phyloP scores from a whole-genome alignment of 176 grass and related monocot species.

The Aegilops tauschii region DNA sequence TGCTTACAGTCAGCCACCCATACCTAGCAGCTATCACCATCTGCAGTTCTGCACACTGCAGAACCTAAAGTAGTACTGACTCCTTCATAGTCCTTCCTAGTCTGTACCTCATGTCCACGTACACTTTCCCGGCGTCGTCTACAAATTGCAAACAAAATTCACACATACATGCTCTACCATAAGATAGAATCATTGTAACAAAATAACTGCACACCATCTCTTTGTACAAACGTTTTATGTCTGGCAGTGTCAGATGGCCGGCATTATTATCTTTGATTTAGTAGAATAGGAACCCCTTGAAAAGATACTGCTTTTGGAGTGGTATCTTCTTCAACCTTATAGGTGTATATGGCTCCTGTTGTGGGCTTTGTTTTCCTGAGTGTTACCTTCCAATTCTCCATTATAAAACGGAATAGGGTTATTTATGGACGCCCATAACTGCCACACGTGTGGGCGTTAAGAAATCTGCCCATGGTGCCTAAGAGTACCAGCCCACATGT shows the following conservation, averaged over 20 bases:
- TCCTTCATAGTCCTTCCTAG: conserved; percentile 52
- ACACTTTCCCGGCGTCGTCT: conserved; percentile 67
- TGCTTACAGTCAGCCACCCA: no score
- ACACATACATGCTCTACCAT: neutral
- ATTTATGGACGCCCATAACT: no score
- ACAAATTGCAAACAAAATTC: conserved; percentile 42
- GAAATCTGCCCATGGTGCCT: no score
- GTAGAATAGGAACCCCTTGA: conserved; percentile 66
- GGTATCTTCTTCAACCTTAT: conserved; percentile 63
- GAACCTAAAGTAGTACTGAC: no score
- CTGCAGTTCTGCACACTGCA: no score
- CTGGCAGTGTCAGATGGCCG: neutral
- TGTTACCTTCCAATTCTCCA: conserved; percentile 55
- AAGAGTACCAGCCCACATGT: no score
- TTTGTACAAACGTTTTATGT: neutral
- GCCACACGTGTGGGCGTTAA: no score
- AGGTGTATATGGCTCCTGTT: conserved; percentile 50
- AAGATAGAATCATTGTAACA: no score
- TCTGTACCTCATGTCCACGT: conserved; percentile 76
- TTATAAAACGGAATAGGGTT: conserved; percentile 20
- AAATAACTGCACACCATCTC: no score
- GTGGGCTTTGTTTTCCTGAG: conserved; percentile 25
- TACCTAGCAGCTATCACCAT: no score
- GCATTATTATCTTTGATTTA: conserved; percentile 45
- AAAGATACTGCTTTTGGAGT: conserved; percentile 55